Evolutionary conservation across 768 basidiomycete genomes (phyloP).

Genomic region (Boletus rex-veris): DNA sequence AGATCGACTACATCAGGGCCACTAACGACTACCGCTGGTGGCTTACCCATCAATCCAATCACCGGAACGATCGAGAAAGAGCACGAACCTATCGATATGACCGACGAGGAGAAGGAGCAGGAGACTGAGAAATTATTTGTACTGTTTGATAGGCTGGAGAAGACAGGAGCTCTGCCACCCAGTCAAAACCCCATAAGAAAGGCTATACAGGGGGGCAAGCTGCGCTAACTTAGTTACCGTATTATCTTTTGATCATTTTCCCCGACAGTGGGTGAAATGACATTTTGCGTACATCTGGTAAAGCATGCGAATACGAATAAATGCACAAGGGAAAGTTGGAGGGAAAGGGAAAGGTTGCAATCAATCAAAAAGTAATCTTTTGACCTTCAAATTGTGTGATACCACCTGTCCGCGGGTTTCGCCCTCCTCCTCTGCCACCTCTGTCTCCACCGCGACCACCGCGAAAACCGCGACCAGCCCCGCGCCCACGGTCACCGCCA

Average conservation of each 20-base stretch:
- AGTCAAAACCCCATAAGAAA: constrained; percentile 70
- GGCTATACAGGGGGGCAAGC: constrained; percentile 44
- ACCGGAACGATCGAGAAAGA: constrained; percentile 64
- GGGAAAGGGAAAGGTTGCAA: neutral
- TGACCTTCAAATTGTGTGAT: constrained; percentile 49
- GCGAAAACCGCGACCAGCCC: constrained; percentile 41
- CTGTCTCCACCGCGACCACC: constrained; percentile 41
- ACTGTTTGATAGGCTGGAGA: constrained; percentile 86
- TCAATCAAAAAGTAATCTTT: constrained; percentile 45
- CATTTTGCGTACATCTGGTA: neutral
- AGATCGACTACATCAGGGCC: constrained; percentile 32
- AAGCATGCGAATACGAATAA: neutral
- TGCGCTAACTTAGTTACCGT: constrained; percentile 1
- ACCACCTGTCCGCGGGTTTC: constrained; percentile 46
- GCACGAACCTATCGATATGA: constrained; percentile 59
- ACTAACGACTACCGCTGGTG: constrained; percentile 33
- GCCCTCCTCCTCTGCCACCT: constrained; percentile 30
- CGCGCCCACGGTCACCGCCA: constrained; percentile 38
- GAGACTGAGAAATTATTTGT: constrained; percentile 93
- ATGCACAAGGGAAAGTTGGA: neutral
- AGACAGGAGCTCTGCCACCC: constrained; percentile 62
- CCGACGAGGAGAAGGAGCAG: constrained; percentile 90
- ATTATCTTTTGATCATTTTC: neutral
- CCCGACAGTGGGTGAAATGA: neutral
- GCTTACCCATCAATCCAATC: constrained; percentile 71